Base-by-base conservation (phyloP, 257 asterid genomes). In the Paraleonurus japonicus region DNA sequence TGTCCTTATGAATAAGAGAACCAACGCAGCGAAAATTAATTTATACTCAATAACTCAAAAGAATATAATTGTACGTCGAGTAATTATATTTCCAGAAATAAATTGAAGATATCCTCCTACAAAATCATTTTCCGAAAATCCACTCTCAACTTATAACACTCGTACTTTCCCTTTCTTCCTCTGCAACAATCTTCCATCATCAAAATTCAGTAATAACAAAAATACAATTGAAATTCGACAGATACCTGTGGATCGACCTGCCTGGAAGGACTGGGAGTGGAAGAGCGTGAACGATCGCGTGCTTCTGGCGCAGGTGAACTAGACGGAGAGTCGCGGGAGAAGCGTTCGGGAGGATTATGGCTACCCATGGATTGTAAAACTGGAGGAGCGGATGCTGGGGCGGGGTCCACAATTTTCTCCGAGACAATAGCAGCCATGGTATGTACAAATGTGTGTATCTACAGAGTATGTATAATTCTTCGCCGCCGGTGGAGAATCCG, bases 391-490 rank as follows among this genome's bases (percentile, higher is more conserved):
- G 88, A 70, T 76, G 73, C 69, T n/a, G 82, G 80, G 53, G 87
- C 57, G 61, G 87, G 85, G 64, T 84, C 88, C 73, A 63, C 61
- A 71, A 83, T 77, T 67, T 84, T 86, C 80, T 83, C 91, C 39
- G 92, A 75, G 3, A 75, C 88, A 63, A 80, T 76, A 28, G 87
- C 86, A 48, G 95, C 86, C 96, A 92, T 92, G 16, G 4, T 64
- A 53, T 23, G 43, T 5, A 43, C 61, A 28, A 7, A 9, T 22
- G 27, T 33, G 20, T 6, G 17, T 65, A 10, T 64, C 5, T 6
- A 17, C 0, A 19, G 45, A 45, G 55, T 55, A 4, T 4, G 37
- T 41, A 32, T 62, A n/a, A 37, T 3, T 23, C 54, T 65, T 27
- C 70, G 72, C 11, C 65, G 74, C 22, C 54, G 67, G 30, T 80